phyloP scores from a whole-genome alignment of 495 filamentous ascomycete species.

The Xylaria nigripes region DNA sequence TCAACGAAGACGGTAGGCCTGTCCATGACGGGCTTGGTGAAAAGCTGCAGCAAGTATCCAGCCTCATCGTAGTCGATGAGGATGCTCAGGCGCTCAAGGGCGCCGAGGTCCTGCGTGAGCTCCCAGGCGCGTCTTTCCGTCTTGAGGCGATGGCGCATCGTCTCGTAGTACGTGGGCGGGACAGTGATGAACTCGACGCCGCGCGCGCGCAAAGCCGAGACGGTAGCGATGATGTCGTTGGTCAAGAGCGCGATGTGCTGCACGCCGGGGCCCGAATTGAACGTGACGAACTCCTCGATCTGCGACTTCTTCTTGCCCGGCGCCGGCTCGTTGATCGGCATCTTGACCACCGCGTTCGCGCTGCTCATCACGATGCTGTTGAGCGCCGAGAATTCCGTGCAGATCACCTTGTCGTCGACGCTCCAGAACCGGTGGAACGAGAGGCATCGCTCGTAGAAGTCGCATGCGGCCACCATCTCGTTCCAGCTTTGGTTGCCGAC shows the following conservation, averaged over 20 bases:
- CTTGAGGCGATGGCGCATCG: slow-evolving; percentile 60
- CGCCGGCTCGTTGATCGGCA: slow-evolving; percentile 96
- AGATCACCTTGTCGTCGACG: slow-evolving; percentile 80
- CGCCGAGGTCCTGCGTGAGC: slow-evolving; percentile 69
- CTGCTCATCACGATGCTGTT: slow-evolving; percentile 82
- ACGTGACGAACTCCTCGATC: slow-evolving; percentile 88
- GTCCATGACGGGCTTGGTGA: slow-evolving; percentile 89
- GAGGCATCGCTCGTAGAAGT: slow-evolving; percentile 83
- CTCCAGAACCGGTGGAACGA: slow-evolving; percentile 93
- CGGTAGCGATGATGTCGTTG: slow-evolving; percentile 63
- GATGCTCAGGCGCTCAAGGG: slow-evolving; percentile 64
- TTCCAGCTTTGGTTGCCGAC: slow-evolving; percentile 91
- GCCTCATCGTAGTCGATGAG: slow-evolving; percentile 87
- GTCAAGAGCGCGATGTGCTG: slow-evolving; percentile 88
- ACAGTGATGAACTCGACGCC: slow-evolving; percentile 87
- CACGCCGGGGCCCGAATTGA: slow-evolving; percentile 77
- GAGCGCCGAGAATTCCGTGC: slow-evolving; percentile 80
- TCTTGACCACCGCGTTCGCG: slow-evolving; percentile 70
- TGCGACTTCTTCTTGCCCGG: slow-evolving; percentile 76
- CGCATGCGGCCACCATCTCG: slow-evolving; percentile 75
- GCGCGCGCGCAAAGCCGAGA: slow-evolving; percentile 63
- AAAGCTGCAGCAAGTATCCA: slow-evolving; percentile 78
- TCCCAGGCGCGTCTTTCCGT: slow-evolving; percentile 41
- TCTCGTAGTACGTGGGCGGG: slow-evolving; percentile 72
- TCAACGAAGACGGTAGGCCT: slow-evolving; percentile 90